Evolutionary conservation across 2,329 filamentous ascomycete species (phyloP).

Genomic region (Phaeosphaeria sp.): DNA sequence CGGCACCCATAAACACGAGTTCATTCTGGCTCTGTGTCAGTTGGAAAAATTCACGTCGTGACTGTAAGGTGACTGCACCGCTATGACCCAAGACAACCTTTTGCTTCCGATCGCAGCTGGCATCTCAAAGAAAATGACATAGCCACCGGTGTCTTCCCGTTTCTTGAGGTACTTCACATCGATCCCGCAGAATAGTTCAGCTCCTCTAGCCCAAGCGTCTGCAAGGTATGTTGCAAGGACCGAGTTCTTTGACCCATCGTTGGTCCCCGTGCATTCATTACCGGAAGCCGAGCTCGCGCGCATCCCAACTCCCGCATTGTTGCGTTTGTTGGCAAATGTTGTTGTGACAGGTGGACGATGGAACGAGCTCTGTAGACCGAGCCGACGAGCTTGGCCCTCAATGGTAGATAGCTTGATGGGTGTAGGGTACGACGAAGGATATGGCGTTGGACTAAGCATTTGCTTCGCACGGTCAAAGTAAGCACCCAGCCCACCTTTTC

Average conservation of each 20-base stretch:
- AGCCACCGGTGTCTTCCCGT: background rate
- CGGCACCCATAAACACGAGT: constrained; percentile 71
- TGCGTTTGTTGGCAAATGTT: constrained; percentile 65
- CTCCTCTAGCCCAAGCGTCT: constrained; percentile 75
- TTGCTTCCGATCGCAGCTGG: background rate
- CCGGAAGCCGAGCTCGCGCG: constrained; percentile 64
- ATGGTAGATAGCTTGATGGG: constrained; percentile 66
- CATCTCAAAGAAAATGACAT: background rate
- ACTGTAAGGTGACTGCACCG: constrained; percentile 34
- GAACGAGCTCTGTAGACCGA: constrained; percentile 62
- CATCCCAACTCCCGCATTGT: constrained; percentile 71
- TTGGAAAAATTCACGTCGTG: background rate
- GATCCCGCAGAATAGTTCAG: constrained; percentile 73
- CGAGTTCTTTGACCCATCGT: constrained; percentile 72
- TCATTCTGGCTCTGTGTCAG: constrained; percentile 50
- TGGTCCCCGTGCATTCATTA: constrained; percentile 68
- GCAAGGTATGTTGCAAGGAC: constrained; percentile 71
- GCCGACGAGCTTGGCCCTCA: constrained; percentile 61
- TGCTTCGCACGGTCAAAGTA: constrained; percentile 62
- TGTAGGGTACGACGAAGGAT: constrained; percentile 64
- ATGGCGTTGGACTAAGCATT: constrained; percentile 65
- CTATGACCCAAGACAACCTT: constrained; percentile 69
- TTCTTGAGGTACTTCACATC: constrained; percentile 69
- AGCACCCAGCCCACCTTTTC: constrained; percentile 19
- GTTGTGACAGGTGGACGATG: constrained; percentile 67